phyloP scores from a whole-genome alignment of 768 basidiomycete genomes.

The Xanthoconium stramineum region DNA sequence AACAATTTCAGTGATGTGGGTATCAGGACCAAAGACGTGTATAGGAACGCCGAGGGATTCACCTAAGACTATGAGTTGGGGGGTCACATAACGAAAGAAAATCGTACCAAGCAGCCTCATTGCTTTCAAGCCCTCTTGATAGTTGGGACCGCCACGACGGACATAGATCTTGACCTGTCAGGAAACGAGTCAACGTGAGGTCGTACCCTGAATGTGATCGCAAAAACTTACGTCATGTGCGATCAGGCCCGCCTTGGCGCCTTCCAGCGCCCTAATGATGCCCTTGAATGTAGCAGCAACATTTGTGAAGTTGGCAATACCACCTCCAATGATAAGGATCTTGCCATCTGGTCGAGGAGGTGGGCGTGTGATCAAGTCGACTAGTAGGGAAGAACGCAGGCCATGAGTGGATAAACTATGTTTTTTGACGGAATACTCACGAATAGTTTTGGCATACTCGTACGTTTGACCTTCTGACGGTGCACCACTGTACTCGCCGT shows the following conservation, averaged over 20 bases:
- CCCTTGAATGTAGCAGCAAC: constrained; percentile 99
- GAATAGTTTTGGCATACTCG: constrained; percentile 98
- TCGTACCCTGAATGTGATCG: neutral
- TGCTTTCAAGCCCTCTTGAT: constrained; percentile 97
- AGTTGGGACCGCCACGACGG: constrained; percentile 98
- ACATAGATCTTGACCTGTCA: constrained; percentile 88
- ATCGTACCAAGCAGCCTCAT: constrained; percentile 82
- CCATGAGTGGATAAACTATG: neutral
- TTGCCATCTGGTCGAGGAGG: constrained; percentile 83
- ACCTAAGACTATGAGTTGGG: constrained; percentile 26
- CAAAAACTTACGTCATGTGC: constrained; percentile 30
- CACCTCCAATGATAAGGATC: constrained; percentile 98
- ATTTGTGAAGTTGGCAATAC: constrained; percentile 99
- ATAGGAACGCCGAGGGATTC: constrained; percentile 98
- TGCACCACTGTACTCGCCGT: constrained; percentile 98
- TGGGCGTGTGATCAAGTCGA: constrained; percentile 95
- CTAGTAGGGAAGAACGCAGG: constrained; percentile 29
- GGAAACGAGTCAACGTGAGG: constrained; percentile 34
- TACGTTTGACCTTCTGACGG: constrained; percentile 98
- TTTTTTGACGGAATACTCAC: constrained; percentile 42
- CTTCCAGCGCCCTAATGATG: constrained; percentile 95
- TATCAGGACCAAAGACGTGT: constrained; percentile 95
- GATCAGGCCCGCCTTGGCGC: constrained; percentile 84
- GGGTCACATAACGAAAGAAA: neutral
- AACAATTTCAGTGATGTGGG: constrained; percentile 97